Conservation (phyloP, 1,284 basidiomycete genomes). For the Pseudozyma flocculosa region DNA sequence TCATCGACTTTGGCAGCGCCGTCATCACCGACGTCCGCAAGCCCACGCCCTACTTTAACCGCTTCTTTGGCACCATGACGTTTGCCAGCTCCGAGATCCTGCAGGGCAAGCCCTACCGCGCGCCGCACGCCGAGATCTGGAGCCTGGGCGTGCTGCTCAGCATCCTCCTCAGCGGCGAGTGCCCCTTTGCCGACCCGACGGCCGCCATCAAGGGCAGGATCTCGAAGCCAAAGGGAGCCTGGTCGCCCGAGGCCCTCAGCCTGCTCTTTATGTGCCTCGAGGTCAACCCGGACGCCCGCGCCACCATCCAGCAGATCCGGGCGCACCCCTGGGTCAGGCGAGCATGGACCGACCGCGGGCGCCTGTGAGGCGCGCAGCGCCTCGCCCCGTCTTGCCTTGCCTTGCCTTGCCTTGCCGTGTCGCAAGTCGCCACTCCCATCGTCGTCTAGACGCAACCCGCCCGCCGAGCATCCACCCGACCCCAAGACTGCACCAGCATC, state of each 20-base stretch:
- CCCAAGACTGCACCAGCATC: too few relatives aligned
- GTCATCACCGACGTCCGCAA: conserved; percentile 71
- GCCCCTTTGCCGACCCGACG: conserved; percentile 74
- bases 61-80: conserved; percentile 53
- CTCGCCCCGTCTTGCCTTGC: conserved; percentile 3
- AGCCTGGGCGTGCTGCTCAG: conserved; percentile 84
- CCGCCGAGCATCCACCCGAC: too few relatives aligned
- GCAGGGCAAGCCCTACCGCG: conserved; percentile 66
- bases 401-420: too few relatives aligned
- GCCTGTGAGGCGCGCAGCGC: not conserved
- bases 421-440: too few relatives aligned
- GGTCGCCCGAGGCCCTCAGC: conserved; percentile 59
- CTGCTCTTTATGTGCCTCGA: conserved; percentile 75
- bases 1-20: conserved; percentile 90
- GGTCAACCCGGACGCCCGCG: conserved; percentile 69
- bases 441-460: too few relatives aligned
- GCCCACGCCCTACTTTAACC: conserved; percentile 68
- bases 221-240: conserved; percentile 38
- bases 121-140: conserved; percentile 84
- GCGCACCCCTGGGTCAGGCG: conserved; percentile 72
- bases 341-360: conserved; percentile 37
- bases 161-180: conserved; percentile 79
- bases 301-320: conserved; percentile 72
- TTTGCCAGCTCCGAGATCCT: conserved; percentile 70
- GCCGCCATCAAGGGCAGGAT: conserved; percentile 66